These are phyloP conservation scores for Globisporangium lucens DNA, from an alignment of 352 stramenopile genomes.

Conservation along the genomic window DNA sequence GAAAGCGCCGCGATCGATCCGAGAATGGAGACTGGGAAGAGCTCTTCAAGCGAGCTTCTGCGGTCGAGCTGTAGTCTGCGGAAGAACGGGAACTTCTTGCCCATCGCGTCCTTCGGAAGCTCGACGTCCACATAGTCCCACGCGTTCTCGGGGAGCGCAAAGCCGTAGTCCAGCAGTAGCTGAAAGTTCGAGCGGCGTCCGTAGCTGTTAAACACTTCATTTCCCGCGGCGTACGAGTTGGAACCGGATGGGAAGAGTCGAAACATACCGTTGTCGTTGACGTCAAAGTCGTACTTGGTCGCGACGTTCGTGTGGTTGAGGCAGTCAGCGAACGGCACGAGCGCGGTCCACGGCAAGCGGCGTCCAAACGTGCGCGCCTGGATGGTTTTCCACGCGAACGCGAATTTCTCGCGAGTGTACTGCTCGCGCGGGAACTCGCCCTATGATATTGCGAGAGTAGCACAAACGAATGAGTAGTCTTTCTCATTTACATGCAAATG, in stretches of 20 bases:
- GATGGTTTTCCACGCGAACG: constrained; percentile 88
- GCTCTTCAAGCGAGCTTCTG: constrained; percentile 40
- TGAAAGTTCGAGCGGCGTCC: constrained; percentile 84
- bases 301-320: constrained; percentile 91
- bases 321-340: constrained; percentile 92
- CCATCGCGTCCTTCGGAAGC: constrained; percentile 34
- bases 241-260: constrained; percentile 57
- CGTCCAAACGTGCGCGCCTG: constrained; percentile 90
- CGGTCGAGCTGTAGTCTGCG: constrained; percentile 48
- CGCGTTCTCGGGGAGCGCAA: constrained; percentile 85
- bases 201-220: constrained; percentile 92
- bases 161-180: constrained; percentile 92
- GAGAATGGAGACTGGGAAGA: constrained; percentile 31
- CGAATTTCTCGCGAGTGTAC: constrained; percentile 69
- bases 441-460: constrained; percentile 10
- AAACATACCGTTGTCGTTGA: constrained; percentile 56
- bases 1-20: neutral
- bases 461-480: too few relatives aligned
- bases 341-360: constrained; percentile 84
- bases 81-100: constrained; percentile 43
- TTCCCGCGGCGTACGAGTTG: constrained; percentile 49
- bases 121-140: constrained; percentile 82
- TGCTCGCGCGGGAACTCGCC: constrained; percentile 41
- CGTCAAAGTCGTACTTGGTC: constrained; percentile 86
- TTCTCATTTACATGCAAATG: too few relatives aligned